A percentile compares a stretch with the other conserved stretches of the same genome.
Evolutionary conservation across 257 asterid genomes (phyloP).

Genomic region (Plectranthus barbatus): DNA sequence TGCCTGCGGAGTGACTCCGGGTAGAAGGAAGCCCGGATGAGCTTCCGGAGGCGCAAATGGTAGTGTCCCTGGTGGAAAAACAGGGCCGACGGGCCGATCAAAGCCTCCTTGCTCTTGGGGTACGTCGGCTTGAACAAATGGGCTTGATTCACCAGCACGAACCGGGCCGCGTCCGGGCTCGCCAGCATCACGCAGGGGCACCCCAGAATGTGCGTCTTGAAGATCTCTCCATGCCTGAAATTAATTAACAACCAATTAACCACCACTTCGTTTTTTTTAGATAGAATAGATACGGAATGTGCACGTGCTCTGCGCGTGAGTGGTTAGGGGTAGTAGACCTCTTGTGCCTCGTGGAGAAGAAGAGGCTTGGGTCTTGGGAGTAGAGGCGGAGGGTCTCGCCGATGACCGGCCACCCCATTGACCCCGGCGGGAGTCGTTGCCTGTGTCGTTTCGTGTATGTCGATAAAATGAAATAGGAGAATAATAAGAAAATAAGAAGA

Average conservation of each 20-base stretch:
- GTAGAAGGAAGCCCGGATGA: slow-evolving; percentile 41
- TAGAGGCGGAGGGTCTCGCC: slow-evolving; percentile 87
- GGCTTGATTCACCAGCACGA: slow-evolving; percentile 55
- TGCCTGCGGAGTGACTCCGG: slow-evolving; percentile 55
- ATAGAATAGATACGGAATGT: neutral
- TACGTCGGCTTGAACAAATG: slow-evolving; percentile 86
- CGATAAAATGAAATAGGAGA: slow-evolving; percentile 14
- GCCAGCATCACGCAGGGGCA: slow-evolving; percentile 83
- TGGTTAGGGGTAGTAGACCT: slow-evolving; percentile 31
- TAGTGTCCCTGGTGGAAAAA: slow-evolving; percentile 75
- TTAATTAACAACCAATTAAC: no score
- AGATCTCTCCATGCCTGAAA: slow-evolving; percentile 76
- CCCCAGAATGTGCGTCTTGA: slow-evolving; percentile 74
- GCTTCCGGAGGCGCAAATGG: slow-evolving; percentile 65
- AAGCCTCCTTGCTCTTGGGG: slow-evolving; percentile 62
- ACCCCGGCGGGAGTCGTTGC: slow-evolving; percentile 69
- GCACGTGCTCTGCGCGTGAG: neutral
- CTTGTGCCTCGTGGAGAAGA: slow-evolving; percentile 40
- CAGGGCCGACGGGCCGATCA: slow-evolving; percentile 74
- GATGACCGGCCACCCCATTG: slow-evolving; percentile 80
- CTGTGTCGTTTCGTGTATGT: neutral
- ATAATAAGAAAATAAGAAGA: slow-evolving; percentile 5
- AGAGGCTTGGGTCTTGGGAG: slow-evolving; percentile 63
- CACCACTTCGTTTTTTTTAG: no score
- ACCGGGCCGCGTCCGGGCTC: slow-evolving; percentile 85